Conservation (phyloP, 768 basidiomycete species). For the Tephrocybe sp. region DNA sequence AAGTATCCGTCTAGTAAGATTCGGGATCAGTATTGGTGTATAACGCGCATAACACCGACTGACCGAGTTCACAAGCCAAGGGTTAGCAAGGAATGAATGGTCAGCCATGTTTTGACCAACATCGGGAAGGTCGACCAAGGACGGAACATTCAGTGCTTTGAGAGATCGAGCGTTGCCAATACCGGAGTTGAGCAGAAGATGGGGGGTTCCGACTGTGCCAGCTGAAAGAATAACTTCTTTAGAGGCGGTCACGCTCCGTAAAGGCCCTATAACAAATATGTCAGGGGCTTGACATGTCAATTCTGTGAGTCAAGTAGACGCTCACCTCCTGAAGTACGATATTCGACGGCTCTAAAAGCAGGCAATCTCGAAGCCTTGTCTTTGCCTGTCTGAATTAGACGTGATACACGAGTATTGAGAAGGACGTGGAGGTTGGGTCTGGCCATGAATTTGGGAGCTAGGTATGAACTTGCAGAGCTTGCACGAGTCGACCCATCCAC, state of each 20-base stretch:
- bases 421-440: conserved; percentile 23
- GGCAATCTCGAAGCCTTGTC: conserved; percentile 3
- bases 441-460: conserved; percentile 15
- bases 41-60: not conserved
- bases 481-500: conserved; percentile 12
- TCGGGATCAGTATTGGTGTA: not conserved
- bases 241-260: conserved; percentile 18
- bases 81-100: conserved; percentile 17
- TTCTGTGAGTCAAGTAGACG: not conserved
- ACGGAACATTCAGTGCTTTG: conserved; percentile 10
- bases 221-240: conserved; percentile 32
- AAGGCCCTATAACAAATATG: conserved; percentile 4
- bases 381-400: conserved; percentile 15
- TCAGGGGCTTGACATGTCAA: not conserved
- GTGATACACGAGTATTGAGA: conserved; percentile 13
- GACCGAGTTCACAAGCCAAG: conserved; percentile 12
- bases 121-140: conserved; percentile 19
- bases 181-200: conserved; percentile 25
- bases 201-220: conserved; percentile 28
- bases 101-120: conserved; percentile 24
- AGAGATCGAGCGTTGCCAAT: conserved; percentile 22
- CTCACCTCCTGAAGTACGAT: conserved; percentile 4
- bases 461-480: conserved; percentile 22
- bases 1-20: conserved; percentile 10
- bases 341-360: conserved; percentile 14